Percentiles rank a stretch among this genome's conserved stretches.
Conservation (phyloP, 176 grass and related monocot genomes). For the Avena insularis region DNA sequence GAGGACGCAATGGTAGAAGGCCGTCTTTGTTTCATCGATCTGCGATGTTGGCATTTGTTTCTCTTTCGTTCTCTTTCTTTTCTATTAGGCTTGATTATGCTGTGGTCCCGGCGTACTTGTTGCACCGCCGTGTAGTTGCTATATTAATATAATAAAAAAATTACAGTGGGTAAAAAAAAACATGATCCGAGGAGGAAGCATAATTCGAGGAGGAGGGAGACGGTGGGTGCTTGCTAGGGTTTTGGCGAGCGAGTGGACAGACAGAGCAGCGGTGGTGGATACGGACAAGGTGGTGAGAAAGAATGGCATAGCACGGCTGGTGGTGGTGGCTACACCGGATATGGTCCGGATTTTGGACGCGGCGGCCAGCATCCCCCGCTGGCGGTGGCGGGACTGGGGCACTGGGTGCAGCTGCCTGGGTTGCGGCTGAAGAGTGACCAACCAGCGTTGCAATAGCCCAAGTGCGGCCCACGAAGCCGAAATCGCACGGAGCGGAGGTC, state of each 20-base stretch:
- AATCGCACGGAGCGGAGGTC: not conserved
- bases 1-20: too few relatives aligned
- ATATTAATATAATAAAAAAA: too few relatives aligned
- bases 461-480: not conserved
- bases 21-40: too few relatives aligned
- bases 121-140: too few relatives aligned
- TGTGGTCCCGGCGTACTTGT: too few relatives aligned
- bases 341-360: slow-evolving; percentile 34
- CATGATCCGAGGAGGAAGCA: too few relatives aligned
- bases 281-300: slow-evolving; percentile 11
- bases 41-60: too few relatives aligned
- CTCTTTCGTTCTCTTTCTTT: too few relatives aligned
- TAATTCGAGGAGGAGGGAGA: slow-evolving; percentile 3
- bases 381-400: not conserved
- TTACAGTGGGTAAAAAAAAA: too few relatives aligned
- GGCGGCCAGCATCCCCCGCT: slow-evolving; percentile 44
- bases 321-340: slow-evolving; percentile 32
- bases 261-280: not conserved
- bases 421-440: not conserved
- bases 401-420: not conserved
- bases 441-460: not conserved
- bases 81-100: too few relatives aligned
- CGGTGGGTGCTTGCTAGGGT: not conserved
- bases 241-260: not conserved
- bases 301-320: slow-evolving; percentile 50